Evolutionary conservation across 768 basidiomycete species (phyloP), one percentile per base, ranked within the genome.

Genomic region (Pulveroboletus sp.): DNA sequence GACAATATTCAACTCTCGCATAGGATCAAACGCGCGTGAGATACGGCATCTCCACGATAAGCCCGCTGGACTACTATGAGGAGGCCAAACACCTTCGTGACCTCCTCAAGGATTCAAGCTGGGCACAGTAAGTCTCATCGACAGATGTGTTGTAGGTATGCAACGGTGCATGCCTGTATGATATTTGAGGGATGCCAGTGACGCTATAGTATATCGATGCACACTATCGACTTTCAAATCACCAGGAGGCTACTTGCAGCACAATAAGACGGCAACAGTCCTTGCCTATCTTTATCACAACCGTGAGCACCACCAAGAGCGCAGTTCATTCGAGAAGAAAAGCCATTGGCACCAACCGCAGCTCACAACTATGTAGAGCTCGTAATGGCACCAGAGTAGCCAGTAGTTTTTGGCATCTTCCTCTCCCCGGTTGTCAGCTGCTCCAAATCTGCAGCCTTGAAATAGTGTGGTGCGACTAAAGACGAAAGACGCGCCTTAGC

Each of bases 401-500:
- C 79, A 36, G 75, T 69, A n/a, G 74, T 75, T 60, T 93, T 94
- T 28, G 93, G 93, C 91, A 95, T 91, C 72, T 94, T 96, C 71
- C 87, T 92, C 52, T 91, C 89, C 15, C 89, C 86, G 14, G 78
- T 78, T 0, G 86, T 79, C 35, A 91, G 66, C 61, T 90, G 85
- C 58, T 92, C 89, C 40, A 90, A 68, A 60, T 91, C 89, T 1
- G 88, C 84, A 7, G 77, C 76, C 65, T 91, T 95, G 80, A 95
- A 98, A 66, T 93, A 97, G 65, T 98, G 95, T 0, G 95, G 94
- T 2, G 95, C 95, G 18, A 97, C 93, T 93, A 60, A 1, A 48
- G 26, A 43, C 36, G 15, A 26, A 47, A 47, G 24, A 45, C 36
- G 14, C 17, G 43, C 6, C 12, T 24, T 18, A 52, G 43, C 43